Evolutionary conservation across 2,329 filamentous ascomycete genomes (phyloP), one percentile per base, ranked within the genome.

Genomic region (Ceratocystis huliohia): DNA sequence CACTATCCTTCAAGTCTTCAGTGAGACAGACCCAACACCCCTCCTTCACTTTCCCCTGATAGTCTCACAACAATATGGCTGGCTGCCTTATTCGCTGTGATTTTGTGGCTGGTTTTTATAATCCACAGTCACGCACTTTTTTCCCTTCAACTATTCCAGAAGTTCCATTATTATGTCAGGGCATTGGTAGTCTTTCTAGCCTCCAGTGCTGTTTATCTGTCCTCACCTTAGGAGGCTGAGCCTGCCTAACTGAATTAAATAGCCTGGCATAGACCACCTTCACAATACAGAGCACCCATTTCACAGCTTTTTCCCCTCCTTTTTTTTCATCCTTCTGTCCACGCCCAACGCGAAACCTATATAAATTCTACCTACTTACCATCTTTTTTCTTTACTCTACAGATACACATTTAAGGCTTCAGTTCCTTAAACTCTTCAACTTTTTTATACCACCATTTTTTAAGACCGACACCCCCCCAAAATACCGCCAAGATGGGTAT

Each of bases 401-500:
- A 64, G 62, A 37, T 62, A 61, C 64, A 15, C 37, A 57, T 68
- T 50, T 63, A 61, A 68, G 64, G 66, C 64, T 48, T 37, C 28
- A 33, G 64, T 41, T 66, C 66, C 66, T 68, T 68, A 53, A 61
- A 41, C 37, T 50, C 56, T 59, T 68, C 10, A 63, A 41, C 59
- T 30, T 44, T 64, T n/a, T 20, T 68, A 65, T 64, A 67, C 56
- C 65, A 65, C 61, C 13, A 41, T 46, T 66, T 63, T 62, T 46
- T 44, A 44, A 61, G 66, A 68, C 65, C 67, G 70, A 73, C 70
- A 70, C 70, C 69, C 69, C 69, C 71, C 69, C 71, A 69, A 71
- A 70, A 70, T 66, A 70, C 70, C 71, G 70, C 70, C 69, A 72
- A 71, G 70, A 99, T 99, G 94, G 94, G 94, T 95, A 85, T 97